Conservation (phyloP, 352 stramenopile species). For the Globisporangium parvum region DNA sequence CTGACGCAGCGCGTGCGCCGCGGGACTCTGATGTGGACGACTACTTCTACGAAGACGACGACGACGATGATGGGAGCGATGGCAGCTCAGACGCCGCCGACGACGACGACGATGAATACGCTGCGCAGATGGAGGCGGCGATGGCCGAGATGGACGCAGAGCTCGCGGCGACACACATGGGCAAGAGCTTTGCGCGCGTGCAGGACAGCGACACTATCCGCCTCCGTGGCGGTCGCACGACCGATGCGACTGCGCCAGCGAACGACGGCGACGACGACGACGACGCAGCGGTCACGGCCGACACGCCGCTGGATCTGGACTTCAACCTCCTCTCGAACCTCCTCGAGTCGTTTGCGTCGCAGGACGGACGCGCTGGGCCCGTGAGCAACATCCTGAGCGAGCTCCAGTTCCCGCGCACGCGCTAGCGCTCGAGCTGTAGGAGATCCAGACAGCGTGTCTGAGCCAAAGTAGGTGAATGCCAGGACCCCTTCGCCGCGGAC, state of each 20-base stretch:
- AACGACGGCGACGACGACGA: constrained; percentile 8
- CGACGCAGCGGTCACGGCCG: constrained; percentile 17
- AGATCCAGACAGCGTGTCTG: too few relatives aligned
- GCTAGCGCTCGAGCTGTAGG: background rate
- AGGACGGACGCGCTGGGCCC: constrained; percentile 63
- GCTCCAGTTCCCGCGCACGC: constrained; percentile 25
- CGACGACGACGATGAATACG: constrained; percentile 18
- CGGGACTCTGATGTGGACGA: constrained; percentile 8
- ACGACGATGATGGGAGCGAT: constrained; percentile 19
- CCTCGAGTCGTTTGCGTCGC: constrained; percentile 73
- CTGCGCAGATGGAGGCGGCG: constrained; percentile 32
- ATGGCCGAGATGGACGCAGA: constrained; percentile 81
- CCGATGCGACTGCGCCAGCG: background rate
- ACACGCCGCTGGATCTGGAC: constrained; percentile 65
- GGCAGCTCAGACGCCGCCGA: constrained; percentile 24
- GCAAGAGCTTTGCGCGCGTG: constrained; percentile 47
- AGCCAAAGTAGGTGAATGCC: background rate
- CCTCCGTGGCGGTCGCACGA: too few relatives aligned
- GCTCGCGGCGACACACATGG: constrained; percentile 41
- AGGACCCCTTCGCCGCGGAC: too few relatives aligned
- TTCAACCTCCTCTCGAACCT: constrained; percentile 82
- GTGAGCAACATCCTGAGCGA: constrained; percentile 75
- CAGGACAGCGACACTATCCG: constrained; percentile 4
- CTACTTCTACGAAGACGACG: constrained; percentile 16
- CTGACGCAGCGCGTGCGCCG: constrained; percentile 6